These are phyloP conservation scores for Glycine soja DNA, from an alignment of 306 rosid species.

Conservation along the genomic window DNA sequence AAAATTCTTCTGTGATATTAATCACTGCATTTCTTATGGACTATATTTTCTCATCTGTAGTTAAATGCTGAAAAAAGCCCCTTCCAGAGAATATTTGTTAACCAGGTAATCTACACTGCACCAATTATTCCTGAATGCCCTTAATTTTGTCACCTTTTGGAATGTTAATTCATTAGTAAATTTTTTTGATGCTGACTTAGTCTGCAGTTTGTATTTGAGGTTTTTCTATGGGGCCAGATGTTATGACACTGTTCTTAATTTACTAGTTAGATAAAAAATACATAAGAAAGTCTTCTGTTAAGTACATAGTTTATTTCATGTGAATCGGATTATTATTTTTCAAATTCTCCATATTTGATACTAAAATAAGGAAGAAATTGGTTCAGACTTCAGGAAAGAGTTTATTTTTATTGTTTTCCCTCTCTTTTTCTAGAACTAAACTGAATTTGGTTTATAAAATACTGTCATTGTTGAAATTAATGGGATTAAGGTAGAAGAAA, in stretches of 20 bases:
- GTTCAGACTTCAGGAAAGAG: conserved; percentile 5
- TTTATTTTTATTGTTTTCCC: background rate
- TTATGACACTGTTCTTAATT: conserved; percentile 9
- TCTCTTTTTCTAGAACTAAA: conserved; percentile 11
- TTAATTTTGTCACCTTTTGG: conserved; percentile 10
- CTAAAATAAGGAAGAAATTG: conserved; percentile 26
- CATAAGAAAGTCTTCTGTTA: background rate
- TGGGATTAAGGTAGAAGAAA: background rate
- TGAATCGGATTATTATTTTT: conserved; percentile 5
- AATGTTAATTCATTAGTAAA: background rate
- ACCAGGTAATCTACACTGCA: conserved; percentile 66
- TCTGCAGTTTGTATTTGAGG: conserved; percentile 37
- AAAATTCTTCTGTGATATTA: conserved; percentile 8
- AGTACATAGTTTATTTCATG: background rate
- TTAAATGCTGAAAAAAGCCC: conserved; percentile 89
- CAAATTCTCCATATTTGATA: conserved; percentile 21
- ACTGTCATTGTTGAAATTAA: background rate
- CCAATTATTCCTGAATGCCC: conserved; percentile 33
- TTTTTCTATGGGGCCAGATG: background rate
- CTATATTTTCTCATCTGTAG: conserved; percentile 53
- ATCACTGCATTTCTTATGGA: conserved; percentile 40
- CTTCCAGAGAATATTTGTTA: conserved; percentile 85
- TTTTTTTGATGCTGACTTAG: background rate
- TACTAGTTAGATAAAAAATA: background rate
- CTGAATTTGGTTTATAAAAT: conserved; percentile 13